Base-by-base conservation (phyloP, 2,329 filamentous ascomycete species). In the Lasiodiplodia sp. region DNA sequence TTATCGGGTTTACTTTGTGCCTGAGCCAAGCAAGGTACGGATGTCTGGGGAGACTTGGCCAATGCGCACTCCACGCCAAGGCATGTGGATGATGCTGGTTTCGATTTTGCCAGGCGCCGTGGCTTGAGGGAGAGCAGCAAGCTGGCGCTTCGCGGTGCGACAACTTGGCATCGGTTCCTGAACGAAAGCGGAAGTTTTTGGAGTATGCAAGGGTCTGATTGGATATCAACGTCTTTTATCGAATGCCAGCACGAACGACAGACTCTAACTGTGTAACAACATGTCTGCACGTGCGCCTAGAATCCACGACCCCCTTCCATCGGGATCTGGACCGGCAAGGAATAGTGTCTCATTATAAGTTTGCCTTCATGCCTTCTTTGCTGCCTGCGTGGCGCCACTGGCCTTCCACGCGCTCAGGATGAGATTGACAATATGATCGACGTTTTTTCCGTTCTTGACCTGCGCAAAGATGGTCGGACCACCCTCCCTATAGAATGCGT, bases 381-480 rank as follows among this genome's bases (percentile, higher is more conserved):
- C 73, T 28, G 78, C 79, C 71, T 80, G 78, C 16, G 71, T 75
- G 34, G 94, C 96, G 37, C 95, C 95, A 75, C 92, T 96, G 12
- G 90, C 90, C 84, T 90, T 95, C 96, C 96, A 98, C 6, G 94
- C 94, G 77, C 93, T 97, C 75, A 96, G 74, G 64, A 99, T 92
- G 81, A 98, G 80, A 73, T 92, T 92, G 18, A 97, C 88, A 77
- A 98, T 97, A 78, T 96, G 91, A 70, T 94, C 88, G 8, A 98
- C 89, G 1, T 89, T 93, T 70, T 94, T 91, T 2, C 90, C 89
- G 81, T 94, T 91, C 88, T 98, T 99, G n/a, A 99, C 94, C 83
- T 97, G 93, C 0, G 94, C 95, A 78, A 98, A 97, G 3, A 99
- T 92, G 0, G 95, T 97, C 5, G 96, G 96, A 0, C 96, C 96